Evolutionary conservation across 1,284 basidiomycete species (phyloP).

Genomic region (Psilocybe mexicana): DNA sequence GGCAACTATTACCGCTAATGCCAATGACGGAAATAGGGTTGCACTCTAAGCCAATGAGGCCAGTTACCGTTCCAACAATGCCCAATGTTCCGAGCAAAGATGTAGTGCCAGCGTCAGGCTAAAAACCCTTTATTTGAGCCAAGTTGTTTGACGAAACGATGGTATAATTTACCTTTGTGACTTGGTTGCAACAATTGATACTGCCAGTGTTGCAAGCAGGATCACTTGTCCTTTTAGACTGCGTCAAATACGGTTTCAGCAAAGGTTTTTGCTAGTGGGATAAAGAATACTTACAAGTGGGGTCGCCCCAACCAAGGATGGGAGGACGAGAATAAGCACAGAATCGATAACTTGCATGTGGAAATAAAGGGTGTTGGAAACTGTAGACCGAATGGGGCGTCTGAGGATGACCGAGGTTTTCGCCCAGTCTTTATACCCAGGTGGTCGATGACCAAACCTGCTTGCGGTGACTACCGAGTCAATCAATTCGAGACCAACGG

Average conservation of each 20-base stretch:
- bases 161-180: slow-evolving; percentile 4
- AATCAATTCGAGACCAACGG: too few species aligned
- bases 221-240: slow-evolving; percentile 19
- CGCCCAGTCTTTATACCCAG: slow-evolving; percentile 10
- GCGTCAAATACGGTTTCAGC: not conserved
- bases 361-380: slow-evolving; percentile 1
- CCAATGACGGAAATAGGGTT: slow-evolving; percentile 19
- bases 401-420: slow-evolving; percentile 11
- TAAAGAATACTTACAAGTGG: slow-evolving; percentile 19
- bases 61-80: not conserved
- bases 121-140: too few species aligned
- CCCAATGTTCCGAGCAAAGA: slow-evolving; percentile 10
- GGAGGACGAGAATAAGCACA: slow-evolving; percentile 22
- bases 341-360: slow-evolving; percentile 19
- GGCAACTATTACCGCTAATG: slow-evolving; percentile 17
- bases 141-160: not conserved
- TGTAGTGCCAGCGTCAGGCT: not conserved
- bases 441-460: not conserved
- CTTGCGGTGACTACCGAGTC: too few species aligned
- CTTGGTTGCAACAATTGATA: slow-evolving; percentile 24
- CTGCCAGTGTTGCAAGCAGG: slow-evolving; percentile 23
- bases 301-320: slow-evolving; percentile 24
- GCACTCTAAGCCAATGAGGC: slow-evolving; percentile 19
- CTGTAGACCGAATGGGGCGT: slow-evolving; percentile 11
- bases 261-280: not conserved